These are phyloP conservation scores for Lavandula angustifolia DNA, from an alignment of 257 asterid genomes.

Conservation along the genomic window DNA sequence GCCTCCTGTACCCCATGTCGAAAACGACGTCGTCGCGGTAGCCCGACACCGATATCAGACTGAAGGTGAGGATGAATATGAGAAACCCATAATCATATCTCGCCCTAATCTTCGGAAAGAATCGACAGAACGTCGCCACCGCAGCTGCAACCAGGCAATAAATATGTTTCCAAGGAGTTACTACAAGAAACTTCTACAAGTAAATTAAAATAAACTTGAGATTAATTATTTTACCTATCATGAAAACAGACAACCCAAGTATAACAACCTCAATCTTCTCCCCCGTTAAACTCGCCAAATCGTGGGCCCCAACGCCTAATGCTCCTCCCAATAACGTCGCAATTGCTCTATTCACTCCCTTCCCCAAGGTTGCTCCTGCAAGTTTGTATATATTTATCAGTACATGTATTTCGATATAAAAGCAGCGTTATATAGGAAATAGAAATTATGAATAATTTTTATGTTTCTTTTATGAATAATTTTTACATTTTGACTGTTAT, in stretches of 20 bases:
- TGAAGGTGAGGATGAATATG: slow-evolving; percentile 61
- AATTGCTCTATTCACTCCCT: slow-evolving; percentile 55
- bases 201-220: too few relatives aligned
- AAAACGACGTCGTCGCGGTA: slow-evolving; percentile 58
- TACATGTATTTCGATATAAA: too few relatives aligned
- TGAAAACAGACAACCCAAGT: slow-evolving; percentile 43
- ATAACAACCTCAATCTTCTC: slow-evolving; percentile 40
- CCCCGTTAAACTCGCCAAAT: slow-evolving; percentile 45
- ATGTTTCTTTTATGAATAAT: too few relatives aligned
- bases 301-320: slow-evolving; percentile 51
- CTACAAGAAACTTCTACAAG: too few relatives aligned
- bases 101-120: slow-evolving; percentile 59
- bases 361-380: slow-evolving; percentile 72
- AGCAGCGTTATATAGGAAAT: too few relatives aligned
- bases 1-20: slow-evolving; percentile 50
- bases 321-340: slow-evolving; percentile 52
- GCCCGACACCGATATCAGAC: slow-evolving; percentile 63
- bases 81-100: slow-evolving; percentile 75
- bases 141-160: slow-evolving; percentile 44
- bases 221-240: slow-evolving; percentile 38
- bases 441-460: too few relatives aligned
- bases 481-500: too few relatives aligned
- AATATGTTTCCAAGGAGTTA: too few relatives aligned
- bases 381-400: not conserved
- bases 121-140: slow-evolving; percentile 49